These are phyloP conservation scores for Prunella vulgaris DNA, from an alignment of 257 asterid species.

Conservation along the genomic window DNA sequence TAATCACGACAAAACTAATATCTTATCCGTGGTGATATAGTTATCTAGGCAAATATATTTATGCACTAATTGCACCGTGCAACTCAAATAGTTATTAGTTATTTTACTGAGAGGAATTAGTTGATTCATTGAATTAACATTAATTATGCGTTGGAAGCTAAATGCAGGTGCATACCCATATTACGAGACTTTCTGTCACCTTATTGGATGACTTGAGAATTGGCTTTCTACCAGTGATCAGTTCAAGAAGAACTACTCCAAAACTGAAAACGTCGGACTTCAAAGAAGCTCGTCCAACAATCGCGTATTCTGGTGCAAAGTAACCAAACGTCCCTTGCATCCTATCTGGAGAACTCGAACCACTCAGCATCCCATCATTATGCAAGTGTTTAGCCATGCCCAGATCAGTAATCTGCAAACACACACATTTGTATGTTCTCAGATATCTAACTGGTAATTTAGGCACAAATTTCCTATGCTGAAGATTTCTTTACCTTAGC, in stretches of 20 bases:
- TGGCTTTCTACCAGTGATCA: conserved; percentile 79
- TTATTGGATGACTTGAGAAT: conserved; percentile 52
- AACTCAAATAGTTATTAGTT: too few relatives aligned
- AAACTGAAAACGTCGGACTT: conserved; percentile 98
- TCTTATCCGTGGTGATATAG: background rate
- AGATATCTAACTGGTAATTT: background rate
- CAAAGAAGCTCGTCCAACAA: conserved; percentile 76
- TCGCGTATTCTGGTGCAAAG: conserved; percentile 95
- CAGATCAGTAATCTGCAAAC: conserved; percentile 80
- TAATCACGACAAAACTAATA: conserved; percentile 2
- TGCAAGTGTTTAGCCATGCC: conserved; percentile 95
- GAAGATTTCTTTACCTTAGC: conserved; percentile 61
- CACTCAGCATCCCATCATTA: conserved; percentile 61
- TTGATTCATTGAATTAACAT: too few relatives aligned
- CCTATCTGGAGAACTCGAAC: conserved; percentile 83
- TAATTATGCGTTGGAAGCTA: too few relatives aligned
- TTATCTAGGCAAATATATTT: too few relatives aligned
- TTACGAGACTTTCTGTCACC: conserved; percentile 80
- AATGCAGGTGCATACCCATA: conserved; percentile 61
- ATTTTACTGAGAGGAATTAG: too few relatives aligned
- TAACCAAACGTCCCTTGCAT: conserved; percentile 99
- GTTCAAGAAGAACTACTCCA: conserved; percentile 96
- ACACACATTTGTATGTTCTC: too few relatives aligned
- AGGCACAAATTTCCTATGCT: background rate
- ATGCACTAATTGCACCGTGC: too few relatives aligned